These are phyloP conservation scores for Kwoniella sp. DNA, from an alignment of 768 basidiomycete genomes.

Conservation along the genomic window DNA sequence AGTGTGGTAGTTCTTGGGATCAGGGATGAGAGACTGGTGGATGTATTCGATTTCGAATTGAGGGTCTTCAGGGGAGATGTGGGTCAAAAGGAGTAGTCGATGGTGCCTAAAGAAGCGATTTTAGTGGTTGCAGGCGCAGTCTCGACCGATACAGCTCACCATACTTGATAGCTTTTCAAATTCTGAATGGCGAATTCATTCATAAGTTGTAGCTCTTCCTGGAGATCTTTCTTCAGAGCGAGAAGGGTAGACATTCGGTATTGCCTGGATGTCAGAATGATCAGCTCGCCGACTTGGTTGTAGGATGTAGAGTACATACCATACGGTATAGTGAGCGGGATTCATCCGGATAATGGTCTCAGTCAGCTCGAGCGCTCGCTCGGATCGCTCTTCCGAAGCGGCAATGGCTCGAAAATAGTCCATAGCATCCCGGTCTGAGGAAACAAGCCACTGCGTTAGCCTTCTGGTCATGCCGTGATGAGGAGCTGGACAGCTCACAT, in stretches of 20 bases:
- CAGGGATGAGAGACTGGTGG: slow-evolving; percentile 67
- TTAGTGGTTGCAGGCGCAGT: neutral
- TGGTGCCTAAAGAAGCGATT: slow-evolving; percentile 56
- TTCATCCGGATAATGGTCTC: slow-evolving; percentile 86
- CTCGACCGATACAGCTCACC: slow-evolving; percentile 69
- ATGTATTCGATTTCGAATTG: slow-evolving; percentile 75
- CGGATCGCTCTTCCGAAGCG: slow-evolving; percentile 73
- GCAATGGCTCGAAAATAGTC: slow-evolving; percentile 87
- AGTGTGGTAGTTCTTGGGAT: slow-evolving; percentile 97
- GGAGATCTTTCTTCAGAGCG: slow-evolving; percentile 66
- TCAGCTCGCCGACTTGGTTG: slow-evolving; percentile 12
- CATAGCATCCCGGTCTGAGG: slow-evolving; percentile 84
- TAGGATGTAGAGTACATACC: slow-evolving; percentile 61
- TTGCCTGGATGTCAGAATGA: slow-evolving; percentile 65
- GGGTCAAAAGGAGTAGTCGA: slow-evolving; percentile 58
- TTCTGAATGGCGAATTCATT: slow-evolving; percentile 79
- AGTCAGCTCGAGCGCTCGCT: slow-evolving; percentile 80
- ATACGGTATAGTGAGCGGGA: slow-evolving; percentile 95
- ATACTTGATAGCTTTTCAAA: slow-evolving; percentile 97
- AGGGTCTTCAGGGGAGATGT: slow-evolving; percentile 52
- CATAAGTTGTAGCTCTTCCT: slow-evolving; percentile 79
- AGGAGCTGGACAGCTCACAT: slow-evolving; percentile 73
- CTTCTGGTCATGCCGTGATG: no score
- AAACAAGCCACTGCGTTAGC: neutral
- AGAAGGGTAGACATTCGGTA: slow-evolving; percentile 88